Conservation (phyloP, 2,329 filamentous ascomycete genomes). For the Epichloe hybrida region DNA sequence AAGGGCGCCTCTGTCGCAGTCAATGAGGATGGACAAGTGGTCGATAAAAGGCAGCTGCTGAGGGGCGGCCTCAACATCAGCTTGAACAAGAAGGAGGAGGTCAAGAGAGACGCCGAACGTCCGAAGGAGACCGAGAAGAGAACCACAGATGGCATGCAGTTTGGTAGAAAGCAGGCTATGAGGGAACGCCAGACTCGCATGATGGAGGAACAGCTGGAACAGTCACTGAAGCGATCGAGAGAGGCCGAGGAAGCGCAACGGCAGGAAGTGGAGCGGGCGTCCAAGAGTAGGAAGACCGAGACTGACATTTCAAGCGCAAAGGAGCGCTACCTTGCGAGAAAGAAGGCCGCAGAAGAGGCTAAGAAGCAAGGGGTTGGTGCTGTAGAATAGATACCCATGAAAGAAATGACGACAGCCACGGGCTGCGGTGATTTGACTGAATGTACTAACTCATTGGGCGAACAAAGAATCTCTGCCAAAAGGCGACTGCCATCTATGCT, state of each 20-base stretch:
- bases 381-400: constrained; percentile 9
- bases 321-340: constrained; percentile 67
- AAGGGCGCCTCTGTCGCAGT: constrained; percentile 49
- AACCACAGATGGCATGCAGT: constrained; percentile 27
- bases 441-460: not conserved
- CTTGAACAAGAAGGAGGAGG: constrained; percentile 42
- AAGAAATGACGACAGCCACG: not conserved
- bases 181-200: constrained; percentile 65
- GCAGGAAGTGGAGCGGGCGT: constrained; percentile 45
- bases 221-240: constrained; percentile 55
- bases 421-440: not conserved
- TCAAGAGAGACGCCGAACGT: constrained; percentile 12
- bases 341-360: constrained; percentile 58
- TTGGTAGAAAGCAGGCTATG: constrained; percentile 49
- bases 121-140: constrained; percentile 17
- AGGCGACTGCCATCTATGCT: not conserved
- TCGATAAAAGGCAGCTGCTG: constrained; percentile 72
- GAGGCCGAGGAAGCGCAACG: constrained; percentile 56
- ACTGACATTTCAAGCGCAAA: constrained; percentile 63
- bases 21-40: constrained; percentile 73
- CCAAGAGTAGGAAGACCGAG: constrained; percentile 68
- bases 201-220: constrained; percentile 65
- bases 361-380: constrained; percentile 35
- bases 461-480: not conserved
- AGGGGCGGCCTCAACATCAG: constrained; percentile 62